Base-by-base conservation (phyloP, 176 grass and related monocot species). In the Oryza punctata region DNA sequence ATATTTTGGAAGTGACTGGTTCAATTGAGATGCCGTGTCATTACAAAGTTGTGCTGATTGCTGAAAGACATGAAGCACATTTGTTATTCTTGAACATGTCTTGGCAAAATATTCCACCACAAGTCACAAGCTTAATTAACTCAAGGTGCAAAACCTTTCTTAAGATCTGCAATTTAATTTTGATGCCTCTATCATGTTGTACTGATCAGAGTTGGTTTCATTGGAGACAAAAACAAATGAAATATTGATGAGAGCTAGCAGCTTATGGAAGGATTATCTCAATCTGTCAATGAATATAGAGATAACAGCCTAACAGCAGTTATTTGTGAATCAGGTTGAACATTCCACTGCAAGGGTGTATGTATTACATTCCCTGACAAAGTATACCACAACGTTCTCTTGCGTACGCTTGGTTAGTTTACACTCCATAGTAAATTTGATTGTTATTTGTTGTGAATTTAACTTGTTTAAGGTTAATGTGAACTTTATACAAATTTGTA, bases 251-350 rank as follows among this genome's bases (percentile, higher is more conserved):
- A 75, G 57, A 75, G 2, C 49, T 38, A 26, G 19, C 10, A 76
- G 52, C 78, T 69, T 57, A 46, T 3, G 27, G 35, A 87, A 82
- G 38, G 50, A 6, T 26, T 69, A 82, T 69, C 47, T 37, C 21
- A 77, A 69, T 21, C 15, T 87, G 21, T 44, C 35, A 33, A 47
- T 2, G 11, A 60, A 27, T 69, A 25, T 21, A 69, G 21, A 63
- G 44, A 1, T 54, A 28, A 21, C 25, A 18, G 18, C 0, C 19
- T 59, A 29, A 21, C 26, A 25, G 19, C 0, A 67, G 12, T 29
- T 73, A 18, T 21, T 80, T 76, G 6, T 54, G 27, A 77, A 70
- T 41, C 5, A 2, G 9, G 14, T 72, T 6, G 7, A 79, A n/a
- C 27, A 16, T 75, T 68, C 10, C 43, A 12, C 54, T 77, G 28